A percentile compares a stretch with the other conserved stretches of the same genome.
Evolutionary conservation across 441 rosid genomes (phyloP).

Genomic region (Gossypium laxum): DNA sequence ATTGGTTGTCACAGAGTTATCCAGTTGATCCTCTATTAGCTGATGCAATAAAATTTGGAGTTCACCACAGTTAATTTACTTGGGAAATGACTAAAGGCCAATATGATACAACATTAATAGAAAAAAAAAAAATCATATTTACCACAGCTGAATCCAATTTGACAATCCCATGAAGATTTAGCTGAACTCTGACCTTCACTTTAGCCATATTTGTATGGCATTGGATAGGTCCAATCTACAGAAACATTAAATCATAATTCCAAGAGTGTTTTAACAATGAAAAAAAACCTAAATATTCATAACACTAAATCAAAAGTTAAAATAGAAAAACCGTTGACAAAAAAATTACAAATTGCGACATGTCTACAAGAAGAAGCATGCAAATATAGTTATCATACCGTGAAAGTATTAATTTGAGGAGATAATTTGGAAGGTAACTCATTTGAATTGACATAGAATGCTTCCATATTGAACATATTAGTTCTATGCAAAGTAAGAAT

Average conservation of each 20-base stretch:
- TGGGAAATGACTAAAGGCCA: slow-evolving; percentile 9
- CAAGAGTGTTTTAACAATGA: not conserved
- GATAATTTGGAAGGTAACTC: slow-evolving; percentile 34
- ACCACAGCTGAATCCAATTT: slow-evolving; percentile 47
- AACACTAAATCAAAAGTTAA: not conserved
- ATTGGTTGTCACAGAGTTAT: slow-evolving; percentile 3
- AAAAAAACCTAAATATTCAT: not conserved
- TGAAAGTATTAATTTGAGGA: slow-evolving; percentile 35
- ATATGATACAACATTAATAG: slow-evolving; percentile 6
- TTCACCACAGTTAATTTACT: slow-evolving; percentile 21
- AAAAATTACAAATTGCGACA: not conserved
- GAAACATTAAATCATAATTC: not conserved
- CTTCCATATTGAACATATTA: slow-evolving; percentile 40
- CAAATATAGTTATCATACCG: slow-evolving; percentile 28
- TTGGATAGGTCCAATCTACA: slow-evolving; percentile 54
- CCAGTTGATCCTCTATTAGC: slow-evolving; percentile 35
- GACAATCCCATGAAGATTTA: slow-evolving; percentile 57
- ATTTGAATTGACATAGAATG: slow-evolving; percentile 38
- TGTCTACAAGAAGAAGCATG: not conserved
- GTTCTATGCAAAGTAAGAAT: slow-evolving; percentile 42
- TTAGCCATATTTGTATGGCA: slow-evolving; percentile 34
- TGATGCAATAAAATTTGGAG: slow-evolving; percentile 22
- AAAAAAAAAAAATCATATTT: slow-evolving; percentile 23
- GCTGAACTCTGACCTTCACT: slow-evolving; percentile 49
- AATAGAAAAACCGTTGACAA: not conserved